Conservation (phyloP, 1,284 basidiomycete species). For the Cutaneotrichosporon daszewskae region DNA sequence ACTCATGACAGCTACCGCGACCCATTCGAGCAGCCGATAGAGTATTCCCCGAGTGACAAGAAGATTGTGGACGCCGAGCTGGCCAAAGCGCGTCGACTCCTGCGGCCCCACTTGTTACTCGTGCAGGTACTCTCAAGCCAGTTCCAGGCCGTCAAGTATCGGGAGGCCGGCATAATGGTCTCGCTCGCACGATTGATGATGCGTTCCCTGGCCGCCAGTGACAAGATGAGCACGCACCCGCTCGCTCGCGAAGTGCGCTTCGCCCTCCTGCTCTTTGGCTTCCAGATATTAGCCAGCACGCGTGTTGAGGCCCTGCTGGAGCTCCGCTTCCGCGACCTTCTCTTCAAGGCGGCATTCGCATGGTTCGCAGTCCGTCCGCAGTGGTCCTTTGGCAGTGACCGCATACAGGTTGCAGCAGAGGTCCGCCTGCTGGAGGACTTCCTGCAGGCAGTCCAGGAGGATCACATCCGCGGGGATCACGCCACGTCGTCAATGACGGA, state of each 20-base stretch:
- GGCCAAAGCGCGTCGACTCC: constrained; percentile 64
- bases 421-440: constrained; percentile 82
- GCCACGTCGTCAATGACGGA: constrained; percentile 65
- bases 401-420: constrained; percentile 82
- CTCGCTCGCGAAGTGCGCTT: constrained; percentile 85
- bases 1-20: constrained; percentile 63
- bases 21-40: constrained; percentile 79
- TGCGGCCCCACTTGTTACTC: constrained; percentile 77
- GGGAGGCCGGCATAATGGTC: constrained; percentile 75
- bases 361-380: constrained; percentile 91
- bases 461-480: constrained; percentile 61
- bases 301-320: constrained; percentile 81
- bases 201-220: constrained; percentile 63
- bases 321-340: constrained; percentile 63
- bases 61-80: constrained; percentile 69
- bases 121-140: constrained; percentile 88
- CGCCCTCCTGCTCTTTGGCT: constrained; percentile 83
- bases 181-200: constrained; percentile 78
- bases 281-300: constrained; percentile 84
- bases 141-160: constrained; percentile 87
- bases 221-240: constrained; percentile 78
- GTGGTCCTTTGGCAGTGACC: constrained; percentile 94
- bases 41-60: constrained; percentile 88
- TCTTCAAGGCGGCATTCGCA: constrained; percentile 74
- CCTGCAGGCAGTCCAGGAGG: constrained; percentile 65